phyloP scores from a whole-genome alignment of 2,329 filamentous ascomycete genomes.

The Pseudogymnoascus sp. region DNA sequence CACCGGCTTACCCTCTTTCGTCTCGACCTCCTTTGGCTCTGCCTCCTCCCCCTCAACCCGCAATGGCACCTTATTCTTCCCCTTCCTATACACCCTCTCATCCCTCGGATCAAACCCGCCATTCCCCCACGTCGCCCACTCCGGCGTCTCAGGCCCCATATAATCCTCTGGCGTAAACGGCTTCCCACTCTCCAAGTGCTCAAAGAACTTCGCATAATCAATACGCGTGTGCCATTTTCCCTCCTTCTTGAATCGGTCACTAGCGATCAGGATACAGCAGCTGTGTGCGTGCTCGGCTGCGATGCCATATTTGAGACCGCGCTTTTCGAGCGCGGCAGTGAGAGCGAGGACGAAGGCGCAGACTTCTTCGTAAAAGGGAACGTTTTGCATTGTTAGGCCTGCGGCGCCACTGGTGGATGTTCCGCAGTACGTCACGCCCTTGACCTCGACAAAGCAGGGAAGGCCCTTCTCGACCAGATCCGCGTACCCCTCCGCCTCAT shows the following conservation, averaged over 20 bases:
- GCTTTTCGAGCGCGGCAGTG: slow-evolving; percentile 55
- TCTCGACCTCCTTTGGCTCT: background rate
- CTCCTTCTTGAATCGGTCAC: slow-evolving; percentile 65
- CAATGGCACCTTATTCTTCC: slow-evolving; percentile 38
- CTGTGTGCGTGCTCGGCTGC: slow-evolving; percentile 92
- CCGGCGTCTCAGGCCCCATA: slow-evolving; percentile 72
- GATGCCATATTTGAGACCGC: slow-evolving; percentile 78
- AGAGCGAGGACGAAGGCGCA: slow-evolving; percentile 72
- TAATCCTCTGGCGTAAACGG: slow-evolving; percentile 84
- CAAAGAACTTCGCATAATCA: slow-evolving; percentile 83
- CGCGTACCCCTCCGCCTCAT: slow-evolving; percentile 85
- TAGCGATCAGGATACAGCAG: slow-evolving; percentile 83
- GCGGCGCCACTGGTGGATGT: slow-evolving; percentile 77
- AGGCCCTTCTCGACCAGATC: slow-evolving; percentile 77
- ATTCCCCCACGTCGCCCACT: slow-evolving; percentile 92
- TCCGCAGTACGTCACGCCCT: slow-evolving; percentile 94
- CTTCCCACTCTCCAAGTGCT: slow-evolving; percentile 61
- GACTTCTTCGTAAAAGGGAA: slow-evolving; percentile 91
- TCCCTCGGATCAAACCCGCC: slow-evolving; percentile 92
- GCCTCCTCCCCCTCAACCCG: background rate
- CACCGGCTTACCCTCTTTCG: background rate
- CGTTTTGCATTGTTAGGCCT: slow-evolving; percentile 92
- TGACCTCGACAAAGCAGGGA: slow-evolving; percentile 90
- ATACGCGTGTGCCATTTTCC: slow-evolving; percentile 88
- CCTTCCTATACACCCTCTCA: slow-evolving; percentile 78